These are phyloP conservation scores for Daldinia sp. DNA, from an alignment of 2,329 filamentous ascomycete species.

Conservation along the genomic window DNA sequence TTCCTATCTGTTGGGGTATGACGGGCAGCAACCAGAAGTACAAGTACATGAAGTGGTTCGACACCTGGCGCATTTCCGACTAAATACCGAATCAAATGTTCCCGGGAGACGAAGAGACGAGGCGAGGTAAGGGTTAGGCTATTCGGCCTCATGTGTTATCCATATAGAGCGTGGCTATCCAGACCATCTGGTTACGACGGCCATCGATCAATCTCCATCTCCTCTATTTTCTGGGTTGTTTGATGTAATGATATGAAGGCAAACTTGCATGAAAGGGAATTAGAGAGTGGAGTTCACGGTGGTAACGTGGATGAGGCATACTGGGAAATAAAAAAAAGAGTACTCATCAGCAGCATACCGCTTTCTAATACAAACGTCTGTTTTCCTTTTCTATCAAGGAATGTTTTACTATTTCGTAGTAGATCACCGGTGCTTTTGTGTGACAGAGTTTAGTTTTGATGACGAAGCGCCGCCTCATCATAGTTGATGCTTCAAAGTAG, in stretches of 20 bases:
- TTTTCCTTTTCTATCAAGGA: conserved; percentile 21
- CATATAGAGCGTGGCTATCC: conserved; percentile 17
- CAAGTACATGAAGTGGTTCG: conserved; percentile 93
- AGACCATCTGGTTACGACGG: conserved; percentile 22
- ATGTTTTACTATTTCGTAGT: neutral
- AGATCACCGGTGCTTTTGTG: neutral
- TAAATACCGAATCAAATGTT: conserved; percentile 42
- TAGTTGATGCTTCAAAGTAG: conserved; percentile 30
- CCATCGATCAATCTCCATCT: conserved; percentile 29
- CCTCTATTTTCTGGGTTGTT: conserved; percentile 29
- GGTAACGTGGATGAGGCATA: conserved; percentile 37
- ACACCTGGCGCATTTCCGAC: conserved; percentile 84
- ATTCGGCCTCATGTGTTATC: conserved; percentile 4
- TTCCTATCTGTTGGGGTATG: conserved; percentile 97
- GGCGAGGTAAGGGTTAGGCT: conserved; percentile 10
- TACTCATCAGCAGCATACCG: conserved; percentile 27
- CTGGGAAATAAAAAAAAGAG: conserved; percentile 26
- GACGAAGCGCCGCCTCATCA: neutral
- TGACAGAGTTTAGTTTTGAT: neutral
- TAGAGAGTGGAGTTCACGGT: conserved; percentile 38
- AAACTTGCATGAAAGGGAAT: conserved; percentile 35
- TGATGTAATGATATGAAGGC: conserved; percentile 42
- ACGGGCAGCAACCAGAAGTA: conserved; percentile 83
- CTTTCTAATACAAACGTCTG: conserved; percentile 35
- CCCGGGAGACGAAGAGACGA: neutral